Evolutionary conservation across 768 basidiomycete species (phyloP).

Genomic region (Dendrothele bispora): DNA sequence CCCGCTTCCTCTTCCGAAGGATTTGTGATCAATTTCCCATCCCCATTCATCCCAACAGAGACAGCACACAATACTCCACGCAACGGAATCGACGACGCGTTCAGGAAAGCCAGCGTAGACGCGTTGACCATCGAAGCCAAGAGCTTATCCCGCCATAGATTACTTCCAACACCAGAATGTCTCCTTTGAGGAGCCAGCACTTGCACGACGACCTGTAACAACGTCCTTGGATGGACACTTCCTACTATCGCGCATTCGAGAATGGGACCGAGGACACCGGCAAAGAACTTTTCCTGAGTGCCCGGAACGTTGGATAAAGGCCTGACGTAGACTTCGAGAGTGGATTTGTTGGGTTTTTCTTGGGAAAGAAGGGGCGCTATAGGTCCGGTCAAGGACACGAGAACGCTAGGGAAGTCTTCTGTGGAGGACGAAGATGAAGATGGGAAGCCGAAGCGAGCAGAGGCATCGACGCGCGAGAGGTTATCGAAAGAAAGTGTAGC

Average conservation of each 20-base stretch:
- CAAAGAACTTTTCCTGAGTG: slow-evolving; percentile 62
- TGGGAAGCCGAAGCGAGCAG: slow-evolving; percentile 70
- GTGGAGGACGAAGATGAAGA: too few relatives aligned
- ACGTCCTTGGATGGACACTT: slow-evolving; percentile 62
- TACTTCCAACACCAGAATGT: slow-evolving; percentile 13
- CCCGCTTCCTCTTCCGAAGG: slow-evolving; percentile 45
- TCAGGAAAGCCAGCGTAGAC: slow-evolving; percentile 64
- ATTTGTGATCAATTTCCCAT: slow-evolving; percentile 46
- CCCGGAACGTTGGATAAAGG: slow-evolving; percentile 70
- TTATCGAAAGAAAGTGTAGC: slow-evolving; percentile 4
- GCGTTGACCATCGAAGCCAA: slow-evolving; percentile 73
- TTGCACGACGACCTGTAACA: slow-evolving; percentile 80
- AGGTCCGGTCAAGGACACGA: slow-evolving; percentile 80
- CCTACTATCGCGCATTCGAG: slow-evolving; percentile 64
- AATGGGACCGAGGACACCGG: slow-evolving; percentile 55
- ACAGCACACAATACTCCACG: slow-evolving; percentile 73
- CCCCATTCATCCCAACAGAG: slow-evolving; percentile 40
- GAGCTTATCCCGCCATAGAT: slow-evolving; percentile 39
- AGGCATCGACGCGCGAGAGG: slow-evolving; percentile 64
- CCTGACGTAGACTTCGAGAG: slow-evolving; percentile 72
- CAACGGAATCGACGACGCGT: slow-evolving; percentile 72
- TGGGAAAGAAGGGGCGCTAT: slow-evolving; percentile 69
- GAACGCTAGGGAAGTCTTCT: slow-evolving; percentile 39
- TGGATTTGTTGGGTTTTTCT: slow-evolving; percentile 71
- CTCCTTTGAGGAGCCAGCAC: slow-evolving; percentile 37